These are phyloP conservation scores for Laburnicola sp. DNA, from an alignment of 2,329 filamentous ascomycete species.

Conservation along the genomic window DNA sequence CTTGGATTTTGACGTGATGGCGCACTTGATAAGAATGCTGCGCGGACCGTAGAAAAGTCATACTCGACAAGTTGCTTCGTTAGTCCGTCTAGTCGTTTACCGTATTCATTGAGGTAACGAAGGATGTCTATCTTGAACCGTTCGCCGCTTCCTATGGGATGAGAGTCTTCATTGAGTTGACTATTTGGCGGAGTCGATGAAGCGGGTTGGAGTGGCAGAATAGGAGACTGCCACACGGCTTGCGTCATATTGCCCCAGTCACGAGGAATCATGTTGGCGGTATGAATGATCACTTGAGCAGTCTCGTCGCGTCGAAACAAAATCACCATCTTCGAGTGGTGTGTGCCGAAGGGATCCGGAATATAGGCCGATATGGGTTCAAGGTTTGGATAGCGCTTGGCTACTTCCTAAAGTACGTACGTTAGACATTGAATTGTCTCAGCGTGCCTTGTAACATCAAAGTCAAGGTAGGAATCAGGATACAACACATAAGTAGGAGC, in stretches of 20 bases:
- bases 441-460: too few relatives aligned
- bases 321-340: slow-evolving; percentile 86
- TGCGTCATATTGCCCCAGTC: slow-evolving; percentile 92
- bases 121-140: slow-evolving; percentile 78
- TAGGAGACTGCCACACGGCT: slow-evolving; percentile 76
- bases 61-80: slow-evolving; percentile 61
- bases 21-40: slow-evolving; percentile 75
- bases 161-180: neutral
- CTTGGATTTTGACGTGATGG: slow-evolving; percentile 66
- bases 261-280: slow-evolving; percentile 84
- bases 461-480: too few relatives aligned
- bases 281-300: slow-evolving; percentile 81
- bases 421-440: neutral
- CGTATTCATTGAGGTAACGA: slow-evolving; percentile 72
- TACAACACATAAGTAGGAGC: neutral
- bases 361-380: slow-evolving; percentile 73
- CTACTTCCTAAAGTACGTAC: slow-evolving; percentile 57
- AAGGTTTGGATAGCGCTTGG: slow-evolving; percentile 66
- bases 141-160: slow-evolving; percentile 61
- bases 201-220: slow-evolving; percentile 57
- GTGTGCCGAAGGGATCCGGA: slow-evolving; percentile 83
- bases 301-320: slow-evolving; percentile 74
- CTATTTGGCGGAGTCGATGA: neutral
- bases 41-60: slow-evolving; percentile 71
- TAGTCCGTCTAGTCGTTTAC: slow-evolving; percentile 59